A percentile compares a stretch with the other conserved stretches of the same genome.
These are phyloP conservation scores for Candida dajiaensis DNA, from an alignment of 805 yeast species.

Conservation along the genomic window DNA sequence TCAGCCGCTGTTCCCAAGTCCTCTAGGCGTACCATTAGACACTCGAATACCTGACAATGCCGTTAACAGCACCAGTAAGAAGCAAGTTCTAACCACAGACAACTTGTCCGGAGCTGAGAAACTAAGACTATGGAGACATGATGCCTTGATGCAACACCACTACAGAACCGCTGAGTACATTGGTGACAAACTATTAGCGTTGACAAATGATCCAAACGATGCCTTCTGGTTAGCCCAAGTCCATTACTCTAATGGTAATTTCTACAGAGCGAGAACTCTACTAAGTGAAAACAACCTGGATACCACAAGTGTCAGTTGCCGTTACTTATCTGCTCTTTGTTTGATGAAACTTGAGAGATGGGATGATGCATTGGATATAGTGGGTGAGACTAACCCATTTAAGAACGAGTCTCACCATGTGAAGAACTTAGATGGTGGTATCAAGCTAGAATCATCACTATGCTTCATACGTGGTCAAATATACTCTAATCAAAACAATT, in stretches of 20 bases:
- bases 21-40: constrained; percentile 27
- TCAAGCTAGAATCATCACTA: constrained; percentile 81
- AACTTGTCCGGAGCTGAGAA: constrained; percentile 69
- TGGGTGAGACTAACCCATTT: constrained; percentile 81
- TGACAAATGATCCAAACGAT: constrained; percentile 85
- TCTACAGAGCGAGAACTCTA: constrained; percentile 70
- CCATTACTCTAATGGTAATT: constrained; percentile 69
- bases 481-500: constrained; percentile 75
- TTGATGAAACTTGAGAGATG: constrained; percentile 64
- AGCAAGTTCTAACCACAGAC: neutral
- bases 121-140: constrained; percentile 87
- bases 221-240: constrained; percentile 97
- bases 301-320: constrained; percentile 58
- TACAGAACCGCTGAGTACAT: constrained; percentile 84
- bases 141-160: constrained; percentile 88
- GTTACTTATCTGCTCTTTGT: constrained; percentile 75
- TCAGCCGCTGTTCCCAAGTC: constrained; percentile 31
- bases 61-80: neutral
- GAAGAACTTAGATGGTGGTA: constrained; percentile 69
- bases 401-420: constrained; percentile 31
- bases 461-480: constrained; percentile 81
- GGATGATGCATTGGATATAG: constrained; percentile 84
- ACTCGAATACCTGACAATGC: constrained; percentile 1
- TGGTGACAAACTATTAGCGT: constrained; percentile 82
- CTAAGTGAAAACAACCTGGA: constrained; percentile 52